Evolutionary conservation across 208 protist genomes (phyloP).

Genomic region (Leishmania aethiopica): DNA sequence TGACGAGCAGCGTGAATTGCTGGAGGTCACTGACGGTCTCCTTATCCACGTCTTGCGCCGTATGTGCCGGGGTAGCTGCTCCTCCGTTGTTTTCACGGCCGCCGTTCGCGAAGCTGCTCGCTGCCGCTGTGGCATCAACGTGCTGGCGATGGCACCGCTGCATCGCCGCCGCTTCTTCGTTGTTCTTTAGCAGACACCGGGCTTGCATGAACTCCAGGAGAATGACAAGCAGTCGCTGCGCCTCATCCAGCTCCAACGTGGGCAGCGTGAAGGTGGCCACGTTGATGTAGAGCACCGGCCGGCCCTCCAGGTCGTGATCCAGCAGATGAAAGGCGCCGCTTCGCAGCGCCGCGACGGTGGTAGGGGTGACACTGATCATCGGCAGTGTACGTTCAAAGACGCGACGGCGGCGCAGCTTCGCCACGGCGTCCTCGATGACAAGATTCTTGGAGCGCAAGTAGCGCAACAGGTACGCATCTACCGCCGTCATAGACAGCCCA

Average conservation of each 20-base stretch:
- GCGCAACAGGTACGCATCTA: conserved; percentile 69
- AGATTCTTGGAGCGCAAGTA: conserved; percentile 56
- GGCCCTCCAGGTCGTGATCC: conserved; percentile 39
- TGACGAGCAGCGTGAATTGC: conserved; percentile 70
- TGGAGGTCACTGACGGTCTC: conserved; percentile 30
- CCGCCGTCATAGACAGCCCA: conserved; percentile 24
- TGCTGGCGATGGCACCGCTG: conserved; percentile 7
- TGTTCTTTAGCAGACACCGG: conserved; percentile 38
- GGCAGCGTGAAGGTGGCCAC: conserved; percentile 37
- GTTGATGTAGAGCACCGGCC: conserved; percentile 64
- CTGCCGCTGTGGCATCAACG: not conserved
- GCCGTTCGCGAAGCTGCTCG: not conserved
- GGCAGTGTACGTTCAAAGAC: conserved; percentile 59
- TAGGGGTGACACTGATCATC: conserved; percentile 57
- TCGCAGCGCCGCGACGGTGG: conserved; percentile 47
- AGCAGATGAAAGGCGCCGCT: conserved; percentile 59
- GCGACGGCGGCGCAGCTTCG: conserved; percentile 61
- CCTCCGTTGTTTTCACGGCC: not conserved
- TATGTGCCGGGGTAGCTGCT: not conserved
- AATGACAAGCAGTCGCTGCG: conserved; percentile 58
- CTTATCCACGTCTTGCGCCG: conserved; percentile 13
- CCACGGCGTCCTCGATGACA: conserved; percentile 48
- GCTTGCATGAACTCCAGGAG: conserved; percentile 81
- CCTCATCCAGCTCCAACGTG: conserved; percentile 48
- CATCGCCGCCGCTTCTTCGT: conserved; percentile 26